Base-by-base conservation (phyloP, 75 land plant species). In the Pinus taeda region DNA sequence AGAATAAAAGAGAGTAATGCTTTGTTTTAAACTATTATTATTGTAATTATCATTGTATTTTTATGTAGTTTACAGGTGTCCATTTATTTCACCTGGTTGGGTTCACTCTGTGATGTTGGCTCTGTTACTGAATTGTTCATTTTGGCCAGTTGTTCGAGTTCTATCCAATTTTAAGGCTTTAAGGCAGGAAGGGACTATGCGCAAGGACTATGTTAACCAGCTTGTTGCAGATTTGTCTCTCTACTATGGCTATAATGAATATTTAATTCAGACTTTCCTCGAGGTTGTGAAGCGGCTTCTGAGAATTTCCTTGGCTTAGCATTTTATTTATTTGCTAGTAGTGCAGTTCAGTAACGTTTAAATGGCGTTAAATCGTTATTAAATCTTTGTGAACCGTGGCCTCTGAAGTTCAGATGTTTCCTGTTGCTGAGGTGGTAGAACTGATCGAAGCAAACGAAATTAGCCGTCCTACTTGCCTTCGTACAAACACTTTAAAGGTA, bases 231-330 rank as follows among this genome's bases (percentile, higher is more conserved):
- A 96, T 75, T 71, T 96, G 57, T 55, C 84, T 60, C 86, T 89
- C 20, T 94, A 92, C 79, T 96, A 91, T 90, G 99, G 99, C 7
- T 96, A 96, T 81, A 96, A 96, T 84, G 97, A 96, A 8, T 96
- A 89, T 56, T 85, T 92, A 12, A 86, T 93, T 62, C 89, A 81
- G 49, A 78, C 70, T 20, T 81, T 96, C 37, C 79, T 96, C 3
- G 95, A 96, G 90, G 99, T 94, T 21, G 3, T 42, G 18, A 18
- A 3, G 9, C n/a, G 22, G 49, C 11, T 42, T 39, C 9, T 20
- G 37, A 18, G 53, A 69, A n/a, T 42, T 66, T 42, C 20, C n/a
- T 69, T 37, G 3, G 11, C 37, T 8, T 39, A 69, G 14, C 53
- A 39, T 37, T 36, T 69, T 69, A 17, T 20, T 11, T 17, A 17